phyloP scores from a whole-genome alignment of 306 rosid genomes.

The Hippophae tibetana region DNA sequence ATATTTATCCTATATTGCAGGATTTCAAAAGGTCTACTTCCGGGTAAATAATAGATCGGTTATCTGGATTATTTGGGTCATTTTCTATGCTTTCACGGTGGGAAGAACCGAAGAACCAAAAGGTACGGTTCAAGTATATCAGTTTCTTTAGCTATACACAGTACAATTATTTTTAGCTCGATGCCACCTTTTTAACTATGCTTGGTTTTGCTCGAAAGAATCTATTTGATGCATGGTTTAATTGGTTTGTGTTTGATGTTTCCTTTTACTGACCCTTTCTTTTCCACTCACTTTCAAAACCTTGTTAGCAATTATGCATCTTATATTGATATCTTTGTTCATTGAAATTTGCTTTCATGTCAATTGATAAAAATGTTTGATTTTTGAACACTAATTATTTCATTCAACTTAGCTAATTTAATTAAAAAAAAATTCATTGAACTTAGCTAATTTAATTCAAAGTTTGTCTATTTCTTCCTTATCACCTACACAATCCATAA shows the following conservation, averaged over 20 bases:
- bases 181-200: neutral
- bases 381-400: too few species aligned
- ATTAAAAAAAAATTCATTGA: too few species aligned
- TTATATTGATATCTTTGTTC: too few species aligned
- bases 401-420: too few species aligned
- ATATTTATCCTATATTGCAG: conserved; percentile 29
- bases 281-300: too few species aligned
- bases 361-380: too few species aligned
- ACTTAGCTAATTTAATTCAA: too few species aligned
- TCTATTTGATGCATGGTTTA: neutral
- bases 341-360: too few species aligned
- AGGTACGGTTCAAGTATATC: conserved; percentile 32
- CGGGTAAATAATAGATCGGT: conserved; percentile 63
- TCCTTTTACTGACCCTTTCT: too few species aligned
- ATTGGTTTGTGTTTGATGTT: neutral
- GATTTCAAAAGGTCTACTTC: conserved; percentile 74
- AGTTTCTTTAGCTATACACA: neutral
- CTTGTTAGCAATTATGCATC: too few species aligned
- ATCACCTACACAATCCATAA: too few species aligned
- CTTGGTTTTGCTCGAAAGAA: neutral
- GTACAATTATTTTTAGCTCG: neutral
- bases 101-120: conserved; percentile 65
- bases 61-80: conserved; percentile 74
- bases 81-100: conserved; percentile 59
- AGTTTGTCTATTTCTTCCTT: too few species aligned